Conservation (phyloP, 139 green algal genomes). For the Diplosphaera chodatii region DNA sequence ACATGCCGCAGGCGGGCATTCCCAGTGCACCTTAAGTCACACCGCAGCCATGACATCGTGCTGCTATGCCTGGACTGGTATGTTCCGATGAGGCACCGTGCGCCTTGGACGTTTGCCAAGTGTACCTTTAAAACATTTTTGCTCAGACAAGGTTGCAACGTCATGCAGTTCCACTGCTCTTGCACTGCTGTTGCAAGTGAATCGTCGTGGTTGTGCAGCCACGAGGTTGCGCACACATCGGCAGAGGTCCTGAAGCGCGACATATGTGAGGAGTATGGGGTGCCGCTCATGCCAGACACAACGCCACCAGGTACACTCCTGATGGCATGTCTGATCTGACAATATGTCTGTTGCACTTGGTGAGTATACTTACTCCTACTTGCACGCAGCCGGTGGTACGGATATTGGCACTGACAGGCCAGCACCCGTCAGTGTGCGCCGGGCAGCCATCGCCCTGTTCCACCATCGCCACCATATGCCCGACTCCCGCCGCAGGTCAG, state of each 20-base stretch:
- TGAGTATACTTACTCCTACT: no score
- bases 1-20: slow-evolving; percentile 22
- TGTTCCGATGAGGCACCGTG: no score
- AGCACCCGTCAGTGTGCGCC: slow-evolving; percentile 24
- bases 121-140: no score
- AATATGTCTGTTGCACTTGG: no score
- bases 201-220: not conserved
- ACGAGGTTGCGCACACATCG: slow-evolving; percentile 32
- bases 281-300: slow-evolving; percentile 50
- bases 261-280: slow-evolving; percentile 41
- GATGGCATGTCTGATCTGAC: not conserved
- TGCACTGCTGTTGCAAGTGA: no score
- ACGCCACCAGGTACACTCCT: not conserved
- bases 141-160: no score
- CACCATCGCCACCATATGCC: slow-evolving; percentile 20
- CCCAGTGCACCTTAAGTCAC: slow-evolving; percentile 63
- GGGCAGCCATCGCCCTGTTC: slow-evolving; percentile 29
- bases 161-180: no score
- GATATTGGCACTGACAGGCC: no score
- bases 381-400: no score
- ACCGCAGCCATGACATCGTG: slow-evolving; percentile 76
- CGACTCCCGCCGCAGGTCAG: slow-evolving; percentile 2
- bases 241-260: slow-evolving; percentile 57
- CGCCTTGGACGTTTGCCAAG: no score
- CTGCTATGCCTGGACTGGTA: slow-evolving; percentile 69